Percentiles rank a stretch among this genome's conserved stretches.
Evolutionary conservation across 371 early-diverging fungal species (phyloP).

Genomic region (Phascolomyces articulosus): DNA sequence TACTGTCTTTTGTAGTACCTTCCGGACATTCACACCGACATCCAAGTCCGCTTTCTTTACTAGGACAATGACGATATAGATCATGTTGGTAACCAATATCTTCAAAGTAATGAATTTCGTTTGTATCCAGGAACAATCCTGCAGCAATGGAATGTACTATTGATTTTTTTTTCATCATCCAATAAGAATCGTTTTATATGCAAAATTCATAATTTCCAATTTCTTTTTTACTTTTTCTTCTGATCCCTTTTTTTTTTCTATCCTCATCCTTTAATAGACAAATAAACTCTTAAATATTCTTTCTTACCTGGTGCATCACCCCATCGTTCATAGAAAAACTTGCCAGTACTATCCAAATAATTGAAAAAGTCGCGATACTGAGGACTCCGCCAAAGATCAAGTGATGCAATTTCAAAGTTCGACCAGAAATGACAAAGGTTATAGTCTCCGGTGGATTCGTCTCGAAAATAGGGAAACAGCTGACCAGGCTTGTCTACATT

Average conservation of each 20-base stretch:
- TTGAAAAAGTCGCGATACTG: conserved; percentile 64
- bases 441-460: conserved; percentile 46
- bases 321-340: conserved; percentile 75
- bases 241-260: not conserved
- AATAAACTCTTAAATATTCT: not conserved
- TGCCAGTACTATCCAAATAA: conserved; percentile 65
- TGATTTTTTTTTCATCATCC: no score
- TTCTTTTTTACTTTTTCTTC: not conserved
- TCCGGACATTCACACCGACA: conserved; percentile 52
- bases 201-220: no score
- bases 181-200: no score
- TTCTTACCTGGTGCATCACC: conserved; percentile 66
- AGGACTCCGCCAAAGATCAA: conserved; percentile 78
- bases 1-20: conserved; percentile 39
- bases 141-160: conserved; percentile 90
- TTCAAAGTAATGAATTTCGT: conserved; percentile 92
- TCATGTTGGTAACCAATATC: conserved; percentile 88
- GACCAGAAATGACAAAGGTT: conserved; percentile 90
- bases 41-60: conserved; percentile 34
- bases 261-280: no score
- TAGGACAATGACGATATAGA: conserved; percentile 73
- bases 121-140: conserved; percentile 79
- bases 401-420: conserved; percentile 91
- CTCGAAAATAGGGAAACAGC: conserved; percentile 47
- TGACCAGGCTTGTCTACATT: conserved; percentile 36